Base-by-base conservation (phyloP, 2,329 filamentous ascomycete species). In the Rugonectria rugulosa region DNA sequence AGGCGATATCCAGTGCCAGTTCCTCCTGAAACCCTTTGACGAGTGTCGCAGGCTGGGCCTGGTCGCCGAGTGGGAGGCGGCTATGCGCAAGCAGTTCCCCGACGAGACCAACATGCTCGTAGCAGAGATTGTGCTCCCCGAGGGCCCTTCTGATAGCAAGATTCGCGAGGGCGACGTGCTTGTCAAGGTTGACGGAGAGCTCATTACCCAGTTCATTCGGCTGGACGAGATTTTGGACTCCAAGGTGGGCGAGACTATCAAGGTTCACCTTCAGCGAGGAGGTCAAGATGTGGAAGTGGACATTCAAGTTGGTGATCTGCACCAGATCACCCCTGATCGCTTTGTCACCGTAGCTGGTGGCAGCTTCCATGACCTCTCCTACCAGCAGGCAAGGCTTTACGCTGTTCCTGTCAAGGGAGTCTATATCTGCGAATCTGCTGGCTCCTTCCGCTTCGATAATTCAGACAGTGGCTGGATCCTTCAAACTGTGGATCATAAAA, bases 1-100 rank as follows among this genome's bases (percentile, higher is more conserved):
- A 66, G 95, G 95, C 42, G 96, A 95, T n/a, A 96, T 99, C 44
- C 95, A 99, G 75, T 96, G 92, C 60, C 95, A 99, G 72, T 99
- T 96, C 83, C 83, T 98, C 48, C 84, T 99, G 59, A 98, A 98
- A 75, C 92, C 95, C 0, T 99, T 99, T 67, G 96, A 99, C 66
- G 96, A 99, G 73, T 98, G 95, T 73, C 88, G 94, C 50, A 85
- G 95, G 56, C 80, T 99, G 10, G 95, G 95, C 7, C 80, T 99
- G 57, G 91, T 86, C 2, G 82, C 92, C 0, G 84, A 92, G 46
- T 96, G 92, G 88, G 95, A 99, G 78, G 88, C 90, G 31, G 87
- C 88, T 53, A 87, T 96, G 60, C 88, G 95, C 27, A 86, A 90
- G 64, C 81, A 86, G 21, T 96, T 97, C 64, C 95, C 96, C 1